phyloP scores from a whole-genome alignment of 371 early-diverging fungal genomes.

The Rhizopus sp. region DNA sequence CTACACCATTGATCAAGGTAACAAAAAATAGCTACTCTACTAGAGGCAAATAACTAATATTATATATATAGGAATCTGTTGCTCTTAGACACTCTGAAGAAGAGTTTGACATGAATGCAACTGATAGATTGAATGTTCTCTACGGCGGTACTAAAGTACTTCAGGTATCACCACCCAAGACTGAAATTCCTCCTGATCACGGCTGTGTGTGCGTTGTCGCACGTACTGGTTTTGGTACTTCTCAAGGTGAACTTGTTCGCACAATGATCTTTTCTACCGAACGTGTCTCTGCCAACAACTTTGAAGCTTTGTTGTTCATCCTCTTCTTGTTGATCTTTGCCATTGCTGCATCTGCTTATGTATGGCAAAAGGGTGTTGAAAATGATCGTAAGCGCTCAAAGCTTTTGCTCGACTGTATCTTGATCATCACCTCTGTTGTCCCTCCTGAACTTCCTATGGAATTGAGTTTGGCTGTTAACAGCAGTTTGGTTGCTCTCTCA shows the following conservation, averaged over 20 bases:
- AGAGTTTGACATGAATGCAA: constrained; percentile 75
- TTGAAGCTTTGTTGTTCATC: constrained; percentile 98
- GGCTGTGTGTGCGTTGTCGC: constrained; percentile 92
- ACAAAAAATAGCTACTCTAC: constrained; percentile 2
- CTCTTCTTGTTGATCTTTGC: constrained; percentile 97
- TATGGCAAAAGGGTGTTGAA: constrained; percentile 86
- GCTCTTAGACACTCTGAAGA: constrained; percentile 76
- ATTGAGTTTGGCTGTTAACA: constrained; percentile 98
- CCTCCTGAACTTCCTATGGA: constrained; percentile 99
- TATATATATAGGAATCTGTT: constrained; percentile 69
- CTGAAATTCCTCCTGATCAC: constrained; percentile 76
- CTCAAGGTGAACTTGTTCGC: constrained; percentile 98
- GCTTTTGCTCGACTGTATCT: constrained; percentile 95
- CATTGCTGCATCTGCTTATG: constrained; percentile 91
- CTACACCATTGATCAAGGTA: constrained; percentile 96
- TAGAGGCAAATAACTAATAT: neutral
- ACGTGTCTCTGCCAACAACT: constrained; percentile 97
- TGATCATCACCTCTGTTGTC: constrained; percentile 99
- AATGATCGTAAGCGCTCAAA: constrained; percentile 86
- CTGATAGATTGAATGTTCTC: constrained; percentile 82
- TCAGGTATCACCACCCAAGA: constrained; percentile 82
- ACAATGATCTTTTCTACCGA: constrained; percentile 98
- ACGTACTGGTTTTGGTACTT: constrained; percentile 97
- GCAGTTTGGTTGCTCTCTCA: constrained; percentile 92
- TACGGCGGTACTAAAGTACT: constrained; percentile 98